Base-by-base conservation (phyloP, 2,329 filamentous ascomycete species). In the Nigrospora osmanthi region DNA sequence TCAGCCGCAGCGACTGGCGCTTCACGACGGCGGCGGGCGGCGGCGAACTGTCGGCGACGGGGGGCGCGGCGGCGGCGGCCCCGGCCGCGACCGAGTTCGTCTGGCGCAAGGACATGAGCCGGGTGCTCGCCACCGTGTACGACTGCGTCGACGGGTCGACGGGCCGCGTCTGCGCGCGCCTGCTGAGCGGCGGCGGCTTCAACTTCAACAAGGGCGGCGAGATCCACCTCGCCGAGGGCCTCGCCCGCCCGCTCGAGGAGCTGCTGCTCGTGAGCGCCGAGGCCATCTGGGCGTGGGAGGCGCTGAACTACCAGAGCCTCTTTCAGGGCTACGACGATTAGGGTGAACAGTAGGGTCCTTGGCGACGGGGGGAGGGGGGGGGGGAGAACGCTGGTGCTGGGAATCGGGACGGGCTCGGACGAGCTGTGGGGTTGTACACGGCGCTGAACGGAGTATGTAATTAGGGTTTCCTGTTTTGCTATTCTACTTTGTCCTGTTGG, bases 201-300 rank as follows among this genome's bases (percentile, higher is more conserved):
- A 48, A 48, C 23, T 32, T n/a, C 35, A 42, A 40, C 12, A 48
- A 43, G 40, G 47, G 35, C 35, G 47, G 47, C 32, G 47, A 48
- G 40, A 19, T 46, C 3, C 32, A 46, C 14, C 17, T 48, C 12
- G 23, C n/a, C 5, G 43, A 46, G 28, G 47, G 43, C 15, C 33
- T 48, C 35, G 12, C 13, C 13, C 5, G 23, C 28, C 40, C 15
- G 2, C 35, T 46, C 6, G 43, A 46, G 36, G 43, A 46, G 43
- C 28, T 35, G n/a, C 33, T 48, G 17, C 15, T 48, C 31, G 41
- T 46, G 19, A 41, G 47, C 33, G 43, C 32, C 11, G 13, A 38
- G n/a, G 38, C 40, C 4, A 43, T 48, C 36, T 48, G 47, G 47
- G 16, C 36, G 5, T 19, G 33, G 15, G 47, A 48, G 37, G 43